Base-by-base conservation (phyloP, 139 green algal species). In the Micractinium sp. region DNA sequence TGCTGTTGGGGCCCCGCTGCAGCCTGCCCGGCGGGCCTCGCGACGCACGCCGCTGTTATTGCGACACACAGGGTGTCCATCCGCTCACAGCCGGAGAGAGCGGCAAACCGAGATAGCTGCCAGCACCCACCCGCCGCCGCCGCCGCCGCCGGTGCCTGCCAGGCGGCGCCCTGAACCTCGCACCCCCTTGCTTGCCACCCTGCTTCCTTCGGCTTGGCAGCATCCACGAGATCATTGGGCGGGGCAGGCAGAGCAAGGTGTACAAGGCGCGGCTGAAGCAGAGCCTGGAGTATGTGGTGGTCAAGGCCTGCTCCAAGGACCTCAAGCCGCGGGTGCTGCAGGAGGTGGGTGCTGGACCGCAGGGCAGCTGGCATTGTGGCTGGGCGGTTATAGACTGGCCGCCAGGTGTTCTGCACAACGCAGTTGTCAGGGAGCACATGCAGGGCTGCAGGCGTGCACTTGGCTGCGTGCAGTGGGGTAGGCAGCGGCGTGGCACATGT, bases 221-320 rank as follows among this genome's bases (percentile, higher is more conserved):
- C 92, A 97, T 99, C 18, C 98, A 98, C 88, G 97, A 98, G 82
- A 93, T 95, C 56, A 97, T 99, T 82, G 97, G 97, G 78, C 89
- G 93, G n/a, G 96, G 97, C 23, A 96, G 97, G 89, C 94, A 98
- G 88, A 98, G 94, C 27, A 95, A 94, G 5, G 97, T 99, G 31
- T 99, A 99, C 93, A 99, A 99, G 87, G 97, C 69, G 94, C 4
- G 89, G 97, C 41, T 95, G 95, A 90, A 99, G 94, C 97, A 98
- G 80, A 98, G 95, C 22, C 98, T 99, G 25, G 90, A 96, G 35
- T 99, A 99, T 91, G 98, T 96, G 93, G 98, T 97, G 12, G 95
- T 99, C 90, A 99, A 99, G 90, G 97, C 93, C 56, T 96, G 98
- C 66, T 95, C 98, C 53, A 98, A 99, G 91, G 93, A 89, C 19